Evolutionary conservation across 2,329 filamentous ascomycete species (phyloP), one percentile per base, ranked within the genome.

Genomic region (Trichoderma sp.): DNA sequence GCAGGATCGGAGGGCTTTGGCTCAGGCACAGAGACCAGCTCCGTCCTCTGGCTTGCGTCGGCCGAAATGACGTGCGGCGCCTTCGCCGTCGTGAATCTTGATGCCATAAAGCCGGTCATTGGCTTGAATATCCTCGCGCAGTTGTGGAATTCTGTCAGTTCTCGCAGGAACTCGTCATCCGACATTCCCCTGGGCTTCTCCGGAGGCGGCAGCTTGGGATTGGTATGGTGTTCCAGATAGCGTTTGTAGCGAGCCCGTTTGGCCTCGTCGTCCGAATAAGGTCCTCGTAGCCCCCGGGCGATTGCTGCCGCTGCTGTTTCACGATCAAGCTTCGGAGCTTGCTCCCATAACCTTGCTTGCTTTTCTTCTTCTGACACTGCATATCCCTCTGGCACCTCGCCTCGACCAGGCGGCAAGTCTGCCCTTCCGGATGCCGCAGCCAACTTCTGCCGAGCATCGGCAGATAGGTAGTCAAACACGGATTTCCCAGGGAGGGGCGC

Each of bases 91-190:
- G 93, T 97, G 75, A 99, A 99, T 0, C 94, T 88, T 21, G 91
- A 92, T 17, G 94, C 95, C 92, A 99, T 98, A 68, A 92, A 83
- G 0, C 93, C 93, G 2, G 91, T 92, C 79, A 96, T 91, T 0
- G 95, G 95, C 74, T 91, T 94, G 80, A 98, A 99, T 21, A 98
- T 86, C 66, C 81, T 77, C 14, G 84, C 85, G 67, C 85, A 87
- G 67, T 82, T 82, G 69, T 79, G 78, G 68, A 97, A 97, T 72
- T 99, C 88, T 59, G 79, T 81, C 62, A 97, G 80, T 75, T 99
- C 95, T 64, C 87, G 87, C 41, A 88, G 76, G 88, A 91, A 97
- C 59, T 95, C 91, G 47, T 92, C 88, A 24, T 84, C 84, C 6
- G 81, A 84, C 72, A 80, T 75, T 5, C 73, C 72, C 1, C 73